Evolutionary conservation across 192 early-diverging fungal species (phyloP).

Genomic region (Chytriomyces hyalinus): DNA sequence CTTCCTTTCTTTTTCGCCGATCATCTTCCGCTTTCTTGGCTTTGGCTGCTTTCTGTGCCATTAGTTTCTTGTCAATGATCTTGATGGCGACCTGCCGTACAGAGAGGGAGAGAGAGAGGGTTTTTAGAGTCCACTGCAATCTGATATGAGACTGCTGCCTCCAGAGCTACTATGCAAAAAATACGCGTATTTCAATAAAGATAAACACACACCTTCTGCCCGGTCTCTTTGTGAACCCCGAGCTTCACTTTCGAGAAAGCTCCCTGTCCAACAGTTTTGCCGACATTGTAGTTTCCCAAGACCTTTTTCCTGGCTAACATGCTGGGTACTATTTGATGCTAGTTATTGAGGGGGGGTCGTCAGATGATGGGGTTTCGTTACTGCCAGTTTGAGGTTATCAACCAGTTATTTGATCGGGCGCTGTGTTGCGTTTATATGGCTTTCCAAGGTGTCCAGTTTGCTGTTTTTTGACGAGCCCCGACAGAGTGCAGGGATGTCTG

Average conservation of each 20-base stretch:
- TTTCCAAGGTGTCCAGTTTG: no score
- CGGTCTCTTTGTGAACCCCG: slow-evolving; percentile 61
- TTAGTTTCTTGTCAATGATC: slow-evolving; percentile 66
- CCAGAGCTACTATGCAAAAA: no score
- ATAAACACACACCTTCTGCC: slow-evolving; percentile 57
- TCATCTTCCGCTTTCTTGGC: slow-evolving; percentile 56
- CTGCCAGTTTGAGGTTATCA: no score
- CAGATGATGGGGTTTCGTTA: no score
- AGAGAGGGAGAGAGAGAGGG: neutral
- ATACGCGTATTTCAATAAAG: neutral
- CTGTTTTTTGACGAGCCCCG: no score
- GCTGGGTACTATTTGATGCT: no score
- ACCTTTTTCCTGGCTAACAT: slow-evolving; percentile 55
- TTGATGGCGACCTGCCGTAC: slow-evolving; percentile 59
- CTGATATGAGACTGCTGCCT: neutral
- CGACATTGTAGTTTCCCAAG: slow-evolving; percentile 63
- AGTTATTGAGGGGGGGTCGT: no score
- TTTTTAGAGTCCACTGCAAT: neutral
- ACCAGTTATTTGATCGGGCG: no score
- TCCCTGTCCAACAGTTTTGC: slow-evolving; percentile 69
- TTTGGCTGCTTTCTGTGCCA: slow-evolving; percentile 59
- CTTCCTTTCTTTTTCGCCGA: slow-evolving; percentile 42
- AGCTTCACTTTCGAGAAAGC: slow-evolving; percentile 74
- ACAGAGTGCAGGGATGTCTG: no score
- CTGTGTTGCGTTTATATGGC: no score